Base-by-base conservation (phyloP, 345 rosid genomes). In the Ailanthus altissimus region DNA sequence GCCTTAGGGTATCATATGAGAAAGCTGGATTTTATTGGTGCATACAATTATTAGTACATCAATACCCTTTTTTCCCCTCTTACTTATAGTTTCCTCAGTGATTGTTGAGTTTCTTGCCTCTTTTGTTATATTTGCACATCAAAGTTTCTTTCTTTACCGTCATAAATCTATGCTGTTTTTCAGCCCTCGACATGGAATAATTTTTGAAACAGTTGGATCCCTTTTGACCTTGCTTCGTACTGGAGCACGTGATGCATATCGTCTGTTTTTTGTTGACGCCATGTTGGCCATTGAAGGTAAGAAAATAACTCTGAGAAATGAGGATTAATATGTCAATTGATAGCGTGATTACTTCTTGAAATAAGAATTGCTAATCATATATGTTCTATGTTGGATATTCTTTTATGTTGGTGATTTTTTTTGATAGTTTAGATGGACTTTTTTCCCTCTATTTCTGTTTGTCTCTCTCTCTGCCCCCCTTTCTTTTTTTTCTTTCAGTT, bases 161-260 rank as follows among this genome's bases (percentile, higher is more conserved):
- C 23, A 18, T 60, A 0, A 40, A 16, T 28, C 60, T 75, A 28
- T 51, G 9, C 46, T 20, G 0, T 73, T 43, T 85, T 73, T 77
- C 88, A 94, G 97, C 50, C 82, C 84, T 59, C 88, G 88, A 47
- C 91, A 93, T 77, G 93, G 90, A 77, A 88, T 90, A 5, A 83
- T 93, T 73, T 92, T 95, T 80, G 98, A 95, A 73, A 88, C 99
- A 4, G 84, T 93, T 82, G 92, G 92, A 75, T 89, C 94, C 32
- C 89, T 95, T 73, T 83, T 95, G 81, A 88, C 93, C 76, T 84
- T 95, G 86, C 92, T 95, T 77, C 96, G 97, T 67, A 84, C 89
- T 75, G 90, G 90, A 83, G 90, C 90, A 61, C 84, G 90, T 75
- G 93, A 92, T 82, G 90, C 93, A 12, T 93, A 89, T 71, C 84